Percentiles rank a stretch among this genome's conserved stretches.
Evolutionary conservation across 2,329 filamentous ascomycete species (phyloP).

Genomic region (Colletotrichum sp.): DNA sequence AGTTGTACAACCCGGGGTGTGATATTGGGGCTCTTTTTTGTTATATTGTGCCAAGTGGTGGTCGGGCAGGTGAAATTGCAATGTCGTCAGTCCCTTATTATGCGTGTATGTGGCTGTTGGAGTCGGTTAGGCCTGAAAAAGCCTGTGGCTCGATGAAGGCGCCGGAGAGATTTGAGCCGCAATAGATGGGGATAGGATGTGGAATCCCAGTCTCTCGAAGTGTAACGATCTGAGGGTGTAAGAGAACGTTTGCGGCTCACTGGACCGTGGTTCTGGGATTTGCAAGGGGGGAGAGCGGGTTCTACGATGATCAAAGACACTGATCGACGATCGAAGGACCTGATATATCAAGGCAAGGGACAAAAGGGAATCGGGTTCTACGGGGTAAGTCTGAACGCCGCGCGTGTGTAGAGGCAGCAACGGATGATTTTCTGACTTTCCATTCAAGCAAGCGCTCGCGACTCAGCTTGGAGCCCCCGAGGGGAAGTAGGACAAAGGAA

Average conservation of each 20-base stretch:
- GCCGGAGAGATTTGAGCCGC: not conserved
- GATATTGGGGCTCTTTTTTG: not conserved
- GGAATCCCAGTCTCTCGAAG: not conserved
- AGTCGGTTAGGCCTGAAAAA: not conserved
- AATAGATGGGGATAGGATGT: not conserved
- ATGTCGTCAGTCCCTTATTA: not conserved
- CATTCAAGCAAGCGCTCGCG: not conserved
- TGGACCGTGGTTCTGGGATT: not conserved
- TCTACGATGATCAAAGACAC: not conserved
- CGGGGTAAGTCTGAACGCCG: not conserved
- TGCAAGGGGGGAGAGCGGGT: not conserved
- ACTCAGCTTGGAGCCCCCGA: not conserved
- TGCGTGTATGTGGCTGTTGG: not conserved
- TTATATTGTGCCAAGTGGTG: not conserved
- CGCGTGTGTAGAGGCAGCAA: not conserved
- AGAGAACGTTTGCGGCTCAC: not conserved
- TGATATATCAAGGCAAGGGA: constrained; percentile 1
- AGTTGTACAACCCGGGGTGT: not conserved
- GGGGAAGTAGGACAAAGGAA: not conserved
- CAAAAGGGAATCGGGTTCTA: not conserved
- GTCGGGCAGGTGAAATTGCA: not conserved
- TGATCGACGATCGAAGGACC: not conserved
- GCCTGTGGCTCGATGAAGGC: not conserved
- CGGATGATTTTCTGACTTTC: not conserved
- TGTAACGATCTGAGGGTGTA: not conserved